Conservation (phyloP, 208 protist genomes). For the Leishmania gerbilli region DNA sequence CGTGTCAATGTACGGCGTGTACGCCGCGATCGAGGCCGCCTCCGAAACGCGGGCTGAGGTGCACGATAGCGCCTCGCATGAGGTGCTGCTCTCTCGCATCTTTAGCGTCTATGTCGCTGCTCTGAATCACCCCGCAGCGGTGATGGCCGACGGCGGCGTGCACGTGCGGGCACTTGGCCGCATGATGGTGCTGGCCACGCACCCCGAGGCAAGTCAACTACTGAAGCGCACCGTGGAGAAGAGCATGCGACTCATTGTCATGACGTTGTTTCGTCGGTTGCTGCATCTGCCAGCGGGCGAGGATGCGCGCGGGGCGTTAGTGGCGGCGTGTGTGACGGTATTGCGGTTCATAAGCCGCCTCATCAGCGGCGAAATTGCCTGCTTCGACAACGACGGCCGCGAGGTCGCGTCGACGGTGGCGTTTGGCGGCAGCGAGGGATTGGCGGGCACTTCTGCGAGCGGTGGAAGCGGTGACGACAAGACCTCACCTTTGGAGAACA, state of each 20-base stretch:
- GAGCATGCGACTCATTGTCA: slow-evolving; percentile 29
- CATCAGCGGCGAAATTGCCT: slow-evolving; percentile 43
- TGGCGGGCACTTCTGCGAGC: slow-evolving; percentile 6
- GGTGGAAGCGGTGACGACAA: slow-evolving; percentile 26
- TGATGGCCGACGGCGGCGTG: slow-evolving; percentile 18
- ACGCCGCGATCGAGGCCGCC: slow-evolving; percentile 51
- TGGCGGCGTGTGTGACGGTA: slow-evolving; percentile 26
- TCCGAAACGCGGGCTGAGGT: slow-evolving; percentile 40
- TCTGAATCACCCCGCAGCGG: slow-evolving; percentile 45
- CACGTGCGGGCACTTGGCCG: slow-evolving; percentile 30
- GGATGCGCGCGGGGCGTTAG: slow-evolving; percentile 10
- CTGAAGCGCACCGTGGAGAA: slow-evolving; percentile 35
- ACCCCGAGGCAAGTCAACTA: slow-evolving; percentile 24
- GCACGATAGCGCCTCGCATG: slow-evolving; percentile 56
- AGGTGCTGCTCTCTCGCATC: slow-evolving; percentile 63
- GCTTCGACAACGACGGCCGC: slow-evolving; percentile 36
- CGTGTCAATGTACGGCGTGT: slow-evolving; percentile 54
- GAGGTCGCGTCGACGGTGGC: slow-evolving; percentile 15
- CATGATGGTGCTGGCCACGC: slow-evolving; percentile 33
- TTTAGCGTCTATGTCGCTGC: slow-evolving; percentile 53
- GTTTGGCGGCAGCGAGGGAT: slow-evolving; percentile 8
- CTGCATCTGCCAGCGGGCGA: slow-evolving; percentile 4
- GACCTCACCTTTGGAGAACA: slow-evolving; percentile 20
- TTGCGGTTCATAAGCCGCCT: slow-evolving; percentile 55
- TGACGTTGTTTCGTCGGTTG: slow-evolving; percentile 27